Conservation (phyloP, 495 filamentous ascomycete genomes). For the Geopyxis carbonaria region DNA sequence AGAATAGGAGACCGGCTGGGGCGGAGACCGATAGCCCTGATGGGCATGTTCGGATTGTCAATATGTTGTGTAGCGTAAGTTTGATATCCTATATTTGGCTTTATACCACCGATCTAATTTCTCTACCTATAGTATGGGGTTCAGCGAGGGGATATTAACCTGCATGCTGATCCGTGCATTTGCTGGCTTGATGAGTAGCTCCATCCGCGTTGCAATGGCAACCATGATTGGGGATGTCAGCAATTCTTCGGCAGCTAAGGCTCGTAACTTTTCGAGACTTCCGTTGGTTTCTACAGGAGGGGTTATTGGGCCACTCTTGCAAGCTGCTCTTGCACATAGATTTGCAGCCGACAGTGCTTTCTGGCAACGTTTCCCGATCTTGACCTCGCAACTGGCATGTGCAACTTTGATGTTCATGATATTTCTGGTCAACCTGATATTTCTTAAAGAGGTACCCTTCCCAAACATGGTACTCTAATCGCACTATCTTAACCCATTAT, state of each 20-base stretch:
- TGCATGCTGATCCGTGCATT: slow-evolving; percentile 31
- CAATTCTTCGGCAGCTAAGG: slow-evolving; percentile 24
- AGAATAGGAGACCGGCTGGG: slow-evolving; percentile 29
- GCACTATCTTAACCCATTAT: slow-evolving; percentile 1
- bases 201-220: slow-evolving; percentile 27
- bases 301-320: slow-evolving; percentile 29
- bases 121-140: slow-evolving; percentile 25
- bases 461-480: background rate
- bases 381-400: slow-evolving; percentile 30
- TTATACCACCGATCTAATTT: background rate
- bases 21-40: slow-evolving; percentile 26
- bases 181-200: slow-evolving; percentile 29
- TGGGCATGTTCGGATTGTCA: slow-evolving; percentile 28
- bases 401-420: slow-evolving; percentile 28
- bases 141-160: slow-evolving; percentile 27
- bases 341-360: slow-evolving; percentile 24
- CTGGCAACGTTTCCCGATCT: slow-evolving; percentile 28
- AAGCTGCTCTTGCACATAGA: slow-evolving; percentile 25
- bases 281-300: slow-evolving; percentile 31
- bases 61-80: slow-evolving; percentile 25
- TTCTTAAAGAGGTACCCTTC: slow-evolving; percentile 30
- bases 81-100: background rate
- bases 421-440: slow-evolving; percentile 24
- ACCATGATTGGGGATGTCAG: slow-evolving; percentile 34
- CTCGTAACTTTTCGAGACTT: slow-evolving; percentile 28